These are phyloP conservation scores for Dorcoceras hygrometricum DNA, from an alignment of 257 asterid genomes.

Conservation along the genomic window DNA sequence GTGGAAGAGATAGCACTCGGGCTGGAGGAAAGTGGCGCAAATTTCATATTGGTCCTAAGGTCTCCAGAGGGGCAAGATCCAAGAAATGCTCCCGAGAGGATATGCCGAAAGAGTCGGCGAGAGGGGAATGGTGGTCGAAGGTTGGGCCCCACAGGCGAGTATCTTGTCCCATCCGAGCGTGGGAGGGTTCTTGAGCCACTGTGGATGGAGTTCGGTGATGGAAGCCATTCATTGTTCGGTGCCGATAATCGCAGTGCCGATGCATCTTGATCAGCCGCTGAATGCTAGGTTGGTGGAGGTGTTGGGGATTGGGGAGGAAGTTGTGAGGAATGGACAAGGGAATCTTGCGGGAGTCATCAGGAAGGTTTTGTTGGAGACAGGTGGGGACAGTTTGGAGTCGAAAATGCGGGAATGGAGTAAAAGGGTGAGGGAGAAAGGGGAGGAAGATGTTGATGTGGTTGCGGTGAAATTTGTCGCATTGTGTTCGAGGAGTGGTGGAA, in stretches of 20 bases:
- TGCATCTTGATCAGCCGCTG: constrained; percentile 64
- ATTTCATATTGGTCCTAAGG: constrained; percentile 62
- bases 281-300: constrained; percentile 56
- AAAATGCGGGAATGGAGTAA: constrained; percentile 32
- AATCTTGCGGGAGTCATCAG: constrained; percentile 34
- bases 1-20: constrained; percentile 54
- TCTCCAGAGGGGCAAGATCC: constrained; percentile 25
- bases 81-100: constrained; percentile 42
- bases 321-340: constrained; percentile 40
- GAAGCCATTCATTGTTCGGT: constrained; percentile 43
- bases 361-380: constrained; percentile 37
- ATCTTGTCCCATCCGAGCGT: constrained; percentile 45
- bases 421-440: constrained; percentile 36
- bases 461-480: constrained; percentile 42
- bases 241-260: constrained; percentile 61
- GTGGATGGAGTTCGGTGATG: constrained; percentile 69
- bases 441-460: constrained; percentile 38
- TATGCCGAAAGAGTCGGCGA: constrained; percentile 37
- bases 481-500: too few relatives aligned
- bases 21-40: constrained; percentile 45
- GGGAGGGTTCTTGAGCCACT: constrained; percentile 60
- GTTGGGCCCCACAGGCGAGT: constrained; percentile 56
- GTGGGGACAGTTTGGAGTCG: constrained; percentile 35
- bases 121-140: constrained; percentile 46
- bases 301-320: constrained; percentile 51